A percentile compares a stretch with the other conserved stretches of the same genome.
Evolutionary conservation across 129 eudicot genomes (phyloP).

Genomic region (Deinandra increscens): DNA sequence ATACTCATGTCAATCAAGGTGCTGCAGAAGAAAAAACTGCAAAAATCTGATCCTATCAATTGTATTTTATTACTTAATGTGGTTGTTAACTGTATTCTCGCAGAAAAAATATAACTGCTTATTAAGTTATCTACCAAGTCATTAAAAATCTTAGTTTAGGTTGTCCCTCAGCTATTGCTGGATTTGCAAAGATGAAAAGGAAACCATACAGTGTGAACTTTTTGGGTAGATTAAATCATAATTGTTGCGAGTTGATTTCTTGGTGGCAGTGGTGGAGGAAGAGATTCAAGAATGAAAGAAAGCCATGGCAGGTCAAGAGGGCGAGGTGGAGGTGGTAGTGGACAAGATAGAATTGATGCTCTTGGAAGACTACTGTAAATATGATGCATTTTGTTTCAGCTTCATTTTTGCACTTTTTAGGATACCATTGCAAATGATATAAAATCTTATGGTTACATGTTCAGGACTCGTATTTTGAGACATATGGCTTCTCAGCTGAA

Average conservation of each 20-base stretch:
- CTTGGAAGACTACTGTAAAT: constrained; percentile 92
- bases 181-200: background rate
- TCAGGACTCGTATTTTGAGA: constrained; percentile 82
- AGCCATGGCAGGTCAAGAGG: constrained; percentile 47
- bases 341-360: constrained; percentile 72
- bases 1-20: background rate
- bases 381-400: constrained; percentile 5
- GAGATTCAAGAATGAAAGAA: constrained; percentile 47
- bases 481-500: constrained; percentile 80
- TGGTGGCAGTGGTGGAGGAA: constrained; percentile 49
- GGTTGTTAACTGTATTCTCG: background rate
- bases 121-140: background rate
- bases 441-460: constrained; percentile 1
- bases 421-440: constrained; percentile 13
- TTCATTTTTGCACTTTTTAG: background rate
- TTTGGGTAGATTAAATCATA: background rate
- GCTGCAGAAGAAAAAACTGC: background rate
- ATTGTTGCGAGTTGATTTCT: background rate
- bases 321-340: constrained; percentile 53
- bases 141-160: background rate
- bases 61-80: background rate
- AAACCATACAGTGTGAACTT: background rate
- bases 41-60: background rate
- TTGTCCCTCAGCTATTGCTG: constrained; percentile 4
- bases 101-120: background rate